phyloP scores from a whole-genome alignment of 768 basidiomycete genomes.

The Mycena rebaudengoi region DNA sequence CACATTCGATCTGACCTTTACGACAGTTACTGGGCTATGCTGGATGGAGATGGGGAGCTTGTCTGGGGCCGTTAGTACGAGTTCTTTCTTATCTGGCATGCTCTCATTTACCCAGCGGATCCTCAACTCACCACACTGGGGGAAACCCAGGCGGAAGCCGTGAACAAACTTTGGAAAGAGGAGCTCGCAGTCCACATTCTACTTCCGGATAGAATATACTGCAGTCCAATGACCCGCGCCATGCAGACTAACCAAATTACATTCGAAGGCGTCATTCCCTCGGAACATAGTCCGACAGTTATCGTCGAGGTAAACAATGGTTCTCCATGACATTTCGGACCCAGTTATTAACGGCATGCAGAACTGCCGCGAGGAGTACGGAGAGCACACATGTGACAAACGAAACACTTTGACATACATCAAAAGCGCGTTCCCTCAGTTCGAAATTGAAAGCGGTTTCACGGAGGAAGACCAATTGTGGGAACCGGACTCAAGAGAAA shows the following conservation, averaged over 20 bases:
- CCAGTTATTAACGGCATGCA: background rate
- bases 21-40: slow-evolving; percentile 70
- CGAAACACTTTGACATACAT: background rate
- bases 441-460: background rate
- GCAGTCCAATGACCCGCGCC: slow-evolving; percentile 70
- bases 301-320: background rate
- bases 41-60: slow-evolving; percentile 69
- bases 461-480: background rate
- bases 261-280: slow-evolving; percentile 53
- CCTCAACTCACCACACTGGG: slow-evolving; percentile 68
- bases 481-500: background rate
- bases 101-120: slow-evolving; percentile 56
- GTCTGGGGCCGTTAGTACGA: slow-evolving; percentile 68
- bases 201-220: slow-evolving; percentile 63
- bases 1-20: background rate
- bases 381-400: background rate
- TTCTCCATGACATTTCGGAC: background rate
- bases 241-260: slow-evolving; percentile 62
- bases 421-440: background rate
- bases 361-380: background rate
- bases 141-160: slow-evolving; percentile 58
- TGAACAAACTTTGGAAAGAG: slow-evolving; percentile 54
- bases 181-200: slow-evolving; percentile 54
- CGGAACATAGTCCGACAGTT: background rate
- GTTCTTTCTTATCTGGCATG: background rate